A percentile compares a stretch with the other conserved stretches of the same genome.
These are phyloP conservation scores for Vicia sativa DNA, from an alignment of 306 rosid genomes.

Conservation along the genomic window DNA sequence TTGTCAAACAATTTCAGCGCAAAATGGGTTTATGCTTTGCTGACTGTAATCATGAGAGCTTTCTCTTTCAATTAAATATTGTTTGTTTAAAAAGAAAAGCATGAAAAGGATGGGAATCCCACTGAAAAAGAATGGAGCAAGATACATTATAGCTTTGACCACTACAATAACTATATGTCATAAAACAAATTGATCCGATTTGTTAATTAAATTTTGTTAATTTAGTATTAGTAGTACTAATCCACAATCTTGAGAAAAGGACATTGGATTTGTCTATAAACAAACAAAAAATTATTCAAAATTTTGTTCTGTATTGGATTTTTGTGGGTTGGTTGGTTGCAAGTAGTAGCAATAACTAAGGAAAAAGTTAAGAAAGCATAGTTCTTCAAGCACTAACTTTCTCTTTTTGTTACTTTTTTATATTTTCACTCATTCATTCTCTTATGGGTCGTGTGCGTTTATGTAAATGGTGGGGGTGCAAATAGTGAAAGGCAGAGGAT, in stretches of 20 bases:
- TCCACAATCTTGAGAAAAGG: constrained; percentile 42
- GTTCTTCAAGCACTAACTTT: constrained; percentile 47
- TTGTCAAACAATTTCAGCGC: constrained; percentile 14
- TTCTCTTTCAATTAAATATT: constrained; percentile 46
- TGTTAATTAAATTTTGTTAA: constrained; percentile 13
- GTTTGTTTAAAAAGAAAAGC: constrained; percentile 52
- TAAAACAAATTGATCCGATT: constrained; percentile 36
- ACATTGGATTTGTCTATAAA: constrained; percentile 17
- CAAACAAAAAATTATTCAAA: constrained; percentile 37
- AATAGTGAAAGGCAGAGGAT: constrained; percentile 22
- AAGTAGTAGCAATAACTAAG: constrained; percentile 41
- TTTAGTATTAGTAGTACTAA: background rate
- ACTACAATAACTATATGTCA: constrained; percentile 45
- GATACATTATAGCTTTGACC: constrained; percentile 60
- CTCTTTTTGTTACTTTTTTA: constrained; percentile 37
- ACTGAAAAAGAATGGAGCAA: constrained; percentile 41
- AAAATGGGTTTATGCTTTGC: constrained; percentile 55
- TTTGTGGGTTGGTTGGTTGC: constrained; percentile 46
- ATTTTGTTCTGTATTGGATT: constrained; percentile 39
- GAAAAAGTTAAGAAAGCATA: constrained; percentile 30
- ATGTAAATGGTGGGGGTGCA: constrained; percentile 22
- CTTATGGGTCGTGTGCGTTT: constrained; percentile 2
- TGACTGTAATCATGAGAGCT: constrained; percentile 49
- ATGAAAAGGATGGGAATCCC: constrained; percentile 70
- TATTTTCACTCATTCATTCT: constrained; percentile 3